Base-by-base conservation (phyloP, 2,329 filamentous ascomycete species). In the Amesomyces nigricolor region DNA sequence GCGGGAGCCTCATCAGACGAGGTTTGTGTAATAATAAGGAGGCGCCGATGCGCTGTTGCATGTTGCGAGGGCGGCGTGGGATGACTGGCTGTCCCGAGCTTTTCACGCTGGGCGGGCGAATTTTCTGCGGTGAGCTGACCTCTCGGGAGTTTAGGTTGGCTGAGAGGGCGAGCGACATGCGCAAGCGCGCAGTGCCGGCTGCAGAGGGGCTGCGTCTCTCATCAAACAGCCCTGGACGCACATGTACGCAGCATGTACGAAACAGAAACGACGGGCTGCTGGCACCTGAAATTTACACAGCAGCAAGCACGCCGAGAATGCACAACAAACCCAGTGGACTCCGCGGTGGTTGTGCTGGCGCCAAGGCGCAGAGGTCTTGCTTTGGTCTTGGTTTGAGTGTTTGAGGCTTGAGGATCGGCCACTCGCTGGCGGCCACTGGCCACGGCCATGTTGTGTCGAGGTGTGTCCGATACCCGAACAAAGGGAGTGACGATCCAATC, bases 231-330 rank as follows among this genome's bases (percentile, higher is more conserved):
- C 50, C 9, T 35, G 32, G 32, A 35, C 43, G 51, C 46, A 53
- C 39, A 51, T 55, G 51, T 57, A 56, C 56, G 54, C 51, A 49
- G 14, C 44, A 44, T 46, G 38, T 43, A 35, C 32, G 8, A 35
- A 35, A 45, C 46, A 51, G 49, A 35, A 54, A 46, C 43, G 48
- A 53, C 35, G 39, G 51, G 45, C 29, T 57, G 51, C 57, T 46
- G 53, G 55, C 57, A 45, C 53, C 53, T 60, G 61, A 59, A 60
- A 54, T 52, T 54, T 57, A 58, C 58, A 60, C 57, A 44, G 37
- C 50, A 55, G 46, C 22, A 35, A 35, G 32, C 32, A 35, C 32
- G 32, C 32, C 6, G 22, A 26, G 22, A 26, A 3, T 4, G 22
- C 22, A 26, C 22, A 26, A 26, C 4, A 26, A 26, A 26, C 22